Conservation (phyloP, 2,329 filamentous ascomycete genomes). For the Trichoderma sp. region DNA sequence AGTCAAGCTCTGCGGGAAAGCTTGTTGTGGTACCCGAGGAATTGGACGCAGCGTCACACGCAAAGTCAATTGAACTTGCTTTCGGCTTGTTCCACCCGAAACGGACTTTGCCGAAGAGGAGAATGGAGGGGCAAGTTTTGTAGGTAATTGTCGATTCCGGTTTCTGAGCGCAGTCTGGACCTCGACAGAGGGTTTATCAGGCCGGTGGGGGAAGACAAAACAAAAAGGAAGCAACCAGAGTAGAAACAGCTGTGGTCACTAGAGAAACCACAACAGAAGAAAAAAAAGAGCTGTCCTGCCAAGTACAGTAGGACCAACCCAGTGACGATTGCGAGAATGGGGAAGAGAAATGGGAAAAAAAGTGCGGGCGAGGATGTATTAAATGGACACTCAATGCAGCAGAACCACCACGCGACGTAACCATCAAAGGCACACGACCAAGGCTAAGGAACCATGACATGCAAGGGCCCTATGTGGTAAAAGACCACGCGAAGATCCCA, state of each 20-base stretch:
- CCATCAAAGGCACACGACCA: conserved; percentile 18
- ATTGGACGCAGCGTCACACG: conserved; percentile 1
- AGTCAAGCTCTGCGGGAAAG: neutral
- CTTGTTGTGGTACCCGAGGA: neutral
- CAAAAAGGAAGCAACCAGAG: neutral
- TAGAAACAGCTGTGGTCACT: neutral
- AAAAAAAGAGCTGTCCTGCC: neutral
- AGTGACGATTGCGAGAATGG: neutral
- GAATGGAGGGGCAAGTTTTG: neutral
- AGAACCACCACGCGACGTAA: conserved; percentile 7
- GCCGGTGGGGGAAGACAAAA: neutral
- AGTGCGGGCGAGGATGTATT: conserved; percentile 13
- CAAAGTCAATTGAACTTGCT: neutral
- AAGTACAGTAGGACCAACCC: neutral
- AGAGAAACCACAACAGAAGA: neutral
- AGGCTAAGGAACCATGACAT: conserved; percentile 12
- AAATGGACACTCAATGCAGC: neutral
- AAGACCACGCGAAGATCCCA: conserved; percentile 19
- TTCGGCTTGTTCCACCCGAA: neutral
- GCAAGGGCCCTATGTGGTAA: conserved; percentile 16
- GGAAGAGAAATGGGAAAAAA: neutral
- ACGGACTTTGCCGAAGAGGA: neutral
- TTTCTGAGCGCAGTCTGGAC: neutral
- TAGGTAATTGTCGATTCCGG: conserved; percentile 1
- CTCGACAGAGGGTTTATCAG: neutral